These are phyloP conservation scores for Pseudogymnoascus sp. DNA, from an alignment of 2,329 filamentous ascomycete genomes.

Conservation along the genomic window DNA sequence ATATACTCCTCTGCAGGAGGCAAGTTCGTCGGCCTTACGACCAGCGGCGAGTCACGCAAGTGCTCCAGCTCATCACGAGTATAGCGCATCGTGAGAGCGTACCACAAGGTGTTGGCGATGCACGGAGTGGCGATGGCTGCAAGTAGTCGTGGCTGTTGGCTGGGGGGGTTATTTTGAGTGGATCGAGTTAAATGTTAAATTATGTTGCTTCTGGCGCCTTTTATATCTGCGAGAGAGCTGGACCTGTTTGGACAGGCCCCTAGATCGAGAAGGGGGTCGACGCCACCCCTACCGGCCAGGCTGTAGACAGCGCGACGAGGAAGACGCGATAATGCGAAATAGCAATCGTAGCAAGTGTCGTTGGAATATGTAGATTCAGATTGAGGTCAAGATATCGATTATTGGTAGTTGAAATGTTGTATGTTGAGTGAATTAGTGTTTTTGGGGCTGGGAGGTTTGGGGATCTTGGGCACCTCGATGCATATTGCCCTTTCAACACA, in stretches of 20 bases:
- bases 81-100: constrained; percentile 43
- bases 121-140: not conserved
- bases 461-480: not conserved
- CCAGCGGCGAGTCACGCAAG: constrained; percentile 74
- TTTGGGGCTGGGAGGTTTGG: not conserved
- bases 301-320: not conserved
- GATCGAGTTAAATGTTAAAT: not conserved
- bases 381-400: constrained; percentile 6
- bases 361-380: constrained; percentile 1
- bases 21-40: constrained; percentile 66
- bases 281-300: not conserved
- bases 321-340: not conserved
- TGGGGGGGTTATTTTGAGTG: not conserved
- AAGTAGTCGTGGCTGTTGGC: not conserved
- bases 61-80: constrained; percentile 65
- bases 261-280: constrained; percentile 8
- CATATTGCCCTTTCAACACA: constrained; percentile 4
- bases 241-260: not conserved
- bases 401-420: constrained; percentile 5
- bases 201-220: not conserved
- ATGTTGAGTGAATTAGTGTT: constrained; percentile 1
- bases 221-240: not conserved
- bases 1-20: constrained; percentile 92
- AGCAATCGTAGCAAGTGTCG: not conserved
- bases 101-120: constrained; percentile 2